Evolutionary conservation across 2,329 filamentous ascomycete species (phyloP), one percentile per base, ranked within the genome.

Genomic region (Plectosphaerella sp.): DNA sequence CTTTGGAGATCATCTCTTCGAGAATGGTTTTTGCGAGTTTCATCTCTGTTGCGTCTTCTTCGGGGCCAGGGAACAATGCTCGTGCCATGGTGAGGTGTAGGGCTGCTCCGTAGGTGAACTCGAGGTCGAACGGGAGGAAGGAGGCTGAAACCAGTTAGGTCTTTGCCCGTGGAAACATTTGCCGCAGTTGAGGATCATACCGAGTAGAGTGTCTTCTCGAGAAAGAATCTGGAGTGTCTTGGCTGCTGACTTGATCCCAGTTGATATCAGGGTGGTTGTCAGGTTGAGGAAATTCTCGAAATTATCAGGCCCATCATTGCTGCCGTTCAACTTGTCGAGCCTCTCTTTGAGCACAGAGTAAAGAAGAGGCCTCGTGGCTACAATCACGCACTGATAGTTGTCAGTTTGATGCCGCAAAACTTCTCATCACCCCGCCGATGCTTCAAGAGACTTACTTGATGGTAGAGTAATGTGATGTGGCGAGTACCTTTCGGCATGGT

Each of bases 231-330:
- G 67, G 0, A 73, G 57, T 0, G 67, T 69, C 47, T 73, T 74
- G 3, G 62, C 58, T 0, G 71, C 71, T 0, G 71, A 74, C 35
- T 73, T 72, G 18, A 73, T 72, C 4, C 71, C 68, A 0, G 66
- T 70, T 0, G 65, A 67, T 8, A 73, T 71, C 0, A 73, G 51
- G 0, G 67, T 57, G 12, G 63, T 67, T 1, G 68, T 71, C 4
- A 48, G 37, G 5, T 47, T 12, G 4, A 52, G 22, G 33, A 72
- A 67, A 0, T 50, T 63, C 9, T 67, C 62, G 25, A 46, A 46
- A n/a, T 46, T 24, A 25, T 28, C 22, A 25, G 66, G 67, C 20
- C 69, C 62, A 18, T 69, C 64, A 2, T 49, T 56, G 0, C 54
- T 58, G 1, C 49, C 53, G 0, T 54, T 55, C 0, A 50, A n/a